Conservation (phyloP, 352 stramenopile species). For the Albugo candida region DNA sequence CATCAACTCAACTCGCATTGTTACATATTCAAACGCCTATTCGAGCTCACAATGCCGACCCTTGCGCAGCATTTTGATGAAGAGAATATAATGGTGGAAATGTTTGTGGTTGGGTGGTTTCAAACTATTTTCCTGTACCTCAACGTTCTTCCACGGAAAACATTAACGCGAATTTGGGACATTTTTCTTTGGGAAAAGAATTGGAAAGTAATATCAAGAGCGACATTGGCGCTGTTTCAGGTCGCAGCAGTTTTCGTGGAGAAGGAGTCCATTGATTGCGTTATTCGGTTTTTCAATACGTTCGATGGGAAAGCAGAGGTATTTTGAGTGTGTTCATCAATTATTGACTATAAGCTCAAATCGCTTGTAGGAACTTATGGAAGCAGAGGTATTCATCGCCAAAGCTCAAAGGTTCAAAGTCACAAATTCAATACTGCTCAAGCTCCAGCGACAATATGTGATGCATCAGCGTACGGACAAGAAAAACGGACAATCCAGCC, state of each 20-base stretch:
- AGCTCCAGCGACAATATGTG: conserved; percentile 35
- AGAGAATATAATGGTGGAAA: conserved; percentile 66
- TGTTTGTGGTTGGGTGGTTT: conserved; percentile 80
- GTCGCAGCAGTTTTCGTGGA: conserved; percentile 38
- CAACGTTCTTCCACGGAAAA: conserved; percentile 51
- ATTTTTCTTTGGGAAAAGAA: conserved; percentile 75
- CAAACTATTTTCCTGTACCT: conserved; percentile 76
- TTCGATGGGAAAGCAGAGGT: no score
- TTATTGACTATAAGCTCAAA: neutral
- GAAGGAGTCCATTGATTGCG: conserved; percentile 50
- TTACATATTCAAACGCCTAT: conserved; percentile 53
- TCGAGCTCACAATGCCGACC: conserved; percentile 32
- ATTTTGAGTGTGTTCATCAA: neutral
- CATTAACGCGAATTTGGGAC: conserved; percentile 64
- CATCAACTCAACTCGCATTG: conserved; percentile 53
- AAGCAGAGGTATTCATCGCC: conserved; percentile 19
- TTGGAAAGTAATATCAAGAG: conserved; percentile 71
- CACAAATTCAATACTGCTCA: conserved; percentile 56
- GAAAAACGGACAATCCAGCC: no score
- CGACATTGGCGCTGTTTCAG: conserved; percentile 47
- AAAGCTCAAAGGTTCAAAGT: conserved; percentile 49
- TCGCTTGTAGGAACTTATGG: conserved; percentile 21
- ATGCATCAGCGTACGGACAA: no score
- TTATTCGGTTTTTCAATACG: conserved; percentile 77
- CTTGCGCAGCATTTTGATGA: conserved; percentile 50